A percentile compares a stretch with the other conserved stretches of the same genome.
Evolutionary conservation across 257 asterid species (phyloP).

Genomic region (Mitragyna speciosa): DNA sequence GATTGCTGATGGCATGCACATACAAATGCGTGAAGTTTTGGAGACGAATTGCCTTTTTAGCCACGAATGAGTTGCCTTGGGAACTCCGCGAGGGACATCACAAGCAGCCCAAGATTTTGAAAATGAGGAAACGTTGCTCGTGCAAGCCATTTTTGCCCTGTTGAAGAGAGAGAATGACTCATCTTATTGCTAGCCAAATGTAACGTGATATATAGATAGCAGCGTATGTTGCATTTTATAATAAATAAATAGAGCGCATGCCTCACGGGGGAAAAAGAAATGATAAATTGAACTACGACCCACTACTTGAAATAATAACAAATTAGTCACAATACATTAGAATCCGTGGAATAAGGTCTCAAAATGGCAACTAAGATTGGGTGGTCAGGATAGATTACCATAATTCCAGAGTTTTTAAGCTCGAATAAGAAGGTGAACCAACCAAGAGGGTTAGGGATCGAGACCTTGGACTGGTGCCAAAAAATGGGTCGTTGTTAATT

Average conservation of each 20-base stretch:
- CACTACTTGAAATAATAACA: too few relatives aligned
- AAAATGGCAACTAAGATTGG: too few relatives aligned
- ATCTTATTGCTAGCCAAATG: neutral
- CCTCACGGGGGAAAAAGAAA: neutral
- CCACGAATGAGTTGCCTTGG: neutral
- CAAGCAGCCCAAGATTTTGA: neutral
- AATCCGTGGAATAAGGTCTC: too few relatives aligned
- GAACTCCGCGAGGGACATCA: neutral
- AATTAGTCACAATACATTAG: too few relatives aligned
- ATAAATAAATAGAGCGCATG: neutral
- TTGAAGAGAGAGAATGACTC: neutral
- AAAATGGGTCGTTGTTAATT: too few relatives aligned
- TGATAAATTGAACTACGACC: neutral
- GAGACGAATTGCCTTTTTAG: neutral
- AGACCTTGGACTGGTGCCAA: too few relatives aligned
- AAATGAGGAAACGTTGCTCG: neutral
- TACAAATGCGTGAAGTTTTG: slow-evolving; percentile 10
- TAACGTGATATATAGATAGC: neutral
- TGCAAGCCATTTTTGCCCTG: neutral
- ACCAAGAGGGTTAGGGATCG: too few relatives aligned
- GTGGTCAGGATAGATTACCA: too few relatives aligned
- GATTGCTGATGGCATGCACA: slow-evolving; percentile 12
- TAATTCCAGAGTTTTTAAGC: too few relatives aligned
- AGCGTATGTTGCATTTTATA: neutral
- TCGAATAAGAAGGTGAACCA: too few relatives aligned